phyloP scores from a whole-genome alignment of 805 yeast genomes.

The Zygosaccharomyces rouxii region DNA sequence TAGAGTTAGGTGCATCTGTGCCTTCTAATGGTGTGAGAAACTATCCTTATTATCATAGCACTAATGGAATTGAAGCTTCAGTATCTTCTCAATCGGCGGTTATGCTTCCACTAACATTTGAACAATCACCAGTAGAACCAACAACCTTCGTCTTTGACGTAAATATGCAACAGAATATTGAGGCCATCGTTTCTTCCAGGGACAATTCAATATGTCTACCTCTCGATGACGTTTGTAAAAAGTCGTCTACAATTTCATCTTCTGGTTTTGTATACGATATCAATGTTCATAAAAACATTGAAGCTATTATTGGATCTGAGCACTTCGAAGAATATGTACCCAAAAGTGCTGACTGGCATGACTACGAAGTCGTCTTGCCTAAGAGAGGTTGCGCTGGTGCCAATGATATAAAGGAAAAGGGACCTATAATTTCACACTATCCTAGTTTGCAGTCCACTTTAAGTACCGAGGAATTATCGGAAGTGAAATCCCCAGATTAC shows the following conservation, averaged over 20 bases:
- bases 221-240: background rate
- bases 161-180: background rate
- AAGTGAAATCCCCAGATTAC: background rate
- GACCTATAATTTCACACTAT: background rate
- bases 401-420: background rate
- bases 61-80: background rate
- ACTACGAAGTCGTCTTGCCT: background rate
- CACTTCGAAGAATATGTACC: background rate
- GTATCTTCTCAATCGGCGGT: too few species aligned
- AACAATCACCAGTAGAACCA: background rate
- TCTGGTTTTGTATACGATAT: slow-evolving; percentile 1
- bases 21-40: background rate
- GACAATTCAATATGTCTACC: background rate
- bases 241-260: background rate
- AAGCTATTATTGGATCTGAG: background rate
- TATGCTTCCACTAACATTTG: background rate
- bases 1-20: background rate
- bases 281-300: background rate
- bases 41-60: background rate
- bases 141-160: background rate
- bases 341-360: background rate
- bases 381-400: background rate
- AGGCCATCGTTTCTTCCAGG: background rate
- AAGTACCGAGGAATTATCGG: background rate
- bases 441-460: background rate